Conservation (phyloP, 202 grass and related monocot species). For the Zizania palustris region DNA sequence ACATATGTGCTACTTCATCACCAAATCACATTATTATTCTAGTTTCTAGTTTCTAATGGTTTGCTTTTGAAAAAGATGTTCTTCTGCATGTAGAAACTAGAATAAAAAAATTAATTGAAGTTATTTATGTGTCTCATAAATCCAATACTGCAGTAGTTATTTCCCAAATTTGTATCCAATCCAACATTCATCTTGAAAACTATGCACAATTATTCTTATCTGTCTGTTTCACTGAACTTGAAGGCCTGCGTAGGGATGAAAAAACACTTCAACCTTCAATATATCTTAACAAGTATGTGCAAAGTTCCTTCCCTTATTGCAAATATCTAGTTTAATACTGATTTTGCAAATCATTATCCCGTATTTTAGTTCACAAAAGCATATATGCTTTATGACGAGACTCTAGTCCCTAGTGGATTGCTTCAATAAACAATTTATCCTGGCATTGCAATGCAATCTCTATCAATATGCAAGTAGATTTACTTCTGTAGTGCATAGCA, state of each 20-base stretch:
- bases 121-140: constrained; percentile 17
- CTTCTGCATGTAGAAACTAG: not conserved
- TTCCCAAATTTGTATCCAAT: constrained; percentile 35
- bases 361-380: constrained; percentile 17
- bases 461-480: constrained; percentile 2
- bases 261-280: constrained; percentile 86
- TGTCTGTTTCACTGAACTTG: constrained; percentile 39
- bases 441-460: not conserved
- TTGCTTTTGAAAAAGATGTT: constrained; percentile 2
- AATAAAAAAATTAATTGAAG: not conserved
- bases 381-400: constrained; percentile 1
- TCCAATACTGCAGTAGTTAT: not conserved
- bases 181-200: not conserved
- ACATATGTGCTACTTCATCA: constrained; percentile 3
- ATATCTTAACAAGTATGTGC: constrained; percentile 97
- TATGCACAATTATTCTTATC: constrained; percentile 40
- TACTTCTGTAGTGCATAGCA: not conserved
- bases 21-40: not conserved
- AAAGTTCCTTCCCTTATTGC: constrained; percentile 35
- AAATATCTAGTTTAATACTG: constrained; percentile 1
- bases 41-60: constrained; percentile 24
- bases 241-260: constrained; percentile 91
- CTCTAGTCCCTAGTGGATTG: constrained; percentile 5
- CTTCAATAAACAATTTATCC: not conserved
- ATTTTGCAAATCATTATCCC: not conserved